Base-by-base conservation (phyloP, 805 yeast species). In the Candida rishiriensis region DNA sequence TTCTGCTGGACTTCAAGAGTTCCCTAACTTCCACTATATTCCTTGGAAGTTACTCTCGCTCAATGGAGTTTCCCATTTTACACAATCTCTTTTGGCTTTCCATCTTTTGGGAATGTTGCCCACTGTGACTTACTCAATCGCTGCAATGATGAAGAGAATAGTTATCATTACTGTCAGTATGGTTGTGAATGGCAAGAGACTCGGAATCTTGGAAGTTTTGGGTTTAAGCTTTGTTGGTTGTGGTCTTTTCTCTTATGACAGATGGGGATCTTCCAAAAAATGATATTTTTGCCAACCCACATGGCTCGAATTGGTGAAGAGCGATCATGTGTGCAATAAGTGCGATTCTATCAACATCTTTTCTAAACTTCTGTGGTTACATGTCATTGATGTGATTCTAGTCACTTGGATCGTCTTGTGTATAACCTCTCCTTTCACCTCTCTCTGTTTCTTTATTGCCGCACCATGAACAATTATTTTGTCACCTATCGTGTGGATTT, bases 81-180 rank as follows among this genome's bases (percentile, higher is more conserved):
- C 78, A 33, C 97, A 89, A 65, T 83, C 90, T 34, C 67, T 88
- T 60, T 71, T 89, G 34, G 88, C 95, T 13, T 87, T 86, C 63
- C 88, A 85, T 65, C 70, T 89, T 29, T 66, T 89, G 37, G 93
- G 95, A 16, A 76, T 83, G 58, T 74, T 89, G 6, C 85, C 95
- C 2, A 87, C 97, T 0, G 81, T 89, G 11, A 79, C 93, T 3
- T 89, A 88, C 64, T 85, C 95, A 2, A 82, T 89, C 45, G 96
- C 96, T 3, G 81, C 87, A 36, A 76, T 89, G 77, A 76, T 89
- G 78, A 89, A 89, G 66, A 79, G 96, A 56, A 85, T 89, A n/a
- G 85, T 87, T 1, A 78, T 89, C 29, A 88, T 89, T 36, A 74
- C 84, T 1, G 83, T 83, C 1, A 86, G 96, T 54, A 85, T 90